A percentile compares a stretch with the other conserved stretches of the same genome.
These are phyloP conservation scores for Fusarium clavum DNA, from an alignment of 2,329 filamentous ascomycete species.

Conservation along the genomic window DNA sequence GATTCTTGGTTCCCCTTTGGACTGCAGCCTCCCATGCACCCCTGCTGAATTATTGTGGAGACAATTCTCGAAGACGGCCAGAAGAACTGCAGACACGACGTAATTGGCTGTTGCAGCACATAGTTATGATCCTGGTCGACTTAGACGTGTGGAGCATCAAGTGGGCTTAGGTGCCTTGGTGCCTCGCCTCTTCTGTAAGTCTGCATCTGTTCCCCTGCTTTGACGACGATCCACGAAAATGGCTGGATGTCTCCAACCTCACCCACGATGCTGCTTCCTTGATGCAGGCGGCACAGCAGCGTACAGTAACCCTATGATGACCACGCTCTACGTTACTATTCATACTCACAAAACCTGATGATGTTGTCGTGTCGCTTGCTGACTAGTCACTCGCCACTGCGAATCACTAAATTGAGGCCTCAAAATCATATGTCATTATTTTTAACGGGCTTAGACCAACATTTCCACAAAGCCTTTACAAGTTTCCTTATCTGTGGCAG, in stretches of 20 bases:
- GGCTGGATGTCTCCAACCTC: constrained; percentile 21
- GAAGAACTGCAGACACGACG: constrained; percentile 32
- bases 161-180: constrained; percentile 35
- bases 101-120: constrained; percentile 22
- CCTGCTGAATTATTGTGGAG: constrained; percentile 37
- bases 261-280: constrained; percentile 21
- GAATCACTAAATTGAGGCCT: constrained; percentile 8
- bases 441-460: constrained; percentile 18
- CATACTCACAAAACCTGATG: not conserved
- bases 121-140: constrained; percentile 8
- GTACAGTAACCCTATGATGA: constrained; percentile 11
- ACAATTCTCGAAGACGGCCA: constrained; percentile 47
- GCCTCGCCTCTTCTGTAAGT: constrained; percentile 38
- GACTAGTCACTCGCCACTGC: constrained; percentile 21
- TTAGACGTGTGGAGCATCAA: constrained; percentile 12
- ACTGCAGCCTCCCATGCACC: constrained; percentile 25
- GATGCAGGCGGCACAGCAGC: constrained; percentile 32
- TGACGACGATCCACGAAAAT: constrained; percentile 37
- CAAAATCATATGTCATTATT: not conserved
- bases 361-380: constrained; percentile 14
- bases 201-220: constrained; percentile 33
- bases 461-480: constrained; percentile 2
- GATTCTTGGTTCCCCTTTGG: constrained; percentile 42
- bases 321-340: not conserved
- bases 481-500: not conserved